Evolutionary conservation across 352 stramenopile genomes (phyloP).

Genomic region (Globisporangium cederbergense): DNA sequence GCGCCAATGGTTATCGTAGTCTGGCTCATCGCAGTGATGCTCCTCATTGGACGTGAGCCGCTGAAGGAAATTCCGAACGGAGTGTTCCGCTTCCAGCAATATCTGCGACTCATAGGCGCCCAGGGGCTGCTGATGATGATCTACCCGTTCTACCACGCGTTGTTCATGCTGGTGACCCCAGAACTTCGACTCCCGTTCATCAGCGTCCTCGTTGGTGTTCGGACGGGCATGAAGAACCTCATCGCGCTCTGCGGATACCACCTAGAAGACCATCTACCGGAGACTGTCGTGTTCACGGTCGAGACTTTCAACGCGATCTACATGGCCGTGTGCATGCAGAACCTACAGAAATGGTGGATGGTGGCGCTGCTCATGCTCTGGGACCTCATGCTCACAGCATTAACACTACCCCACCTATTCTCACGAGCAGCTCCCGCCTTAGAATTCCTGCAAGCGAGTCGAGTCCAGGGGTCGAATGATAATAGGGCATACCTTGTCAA

Average conservation of each 20-base stretch:
- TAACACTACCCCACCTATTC: background rate
- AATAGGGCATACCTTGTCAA: background rate
- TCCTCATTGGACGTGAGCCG: background rate
- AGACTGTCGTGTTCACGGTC: constrained; percentile 3
- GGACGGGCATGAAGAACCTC: background rate
- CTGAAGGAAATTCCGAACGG: background rate
- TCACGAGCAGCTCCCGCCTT: background rate
- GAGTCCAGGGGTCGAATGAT: background rate
- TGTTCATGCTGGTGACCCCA: background rate
- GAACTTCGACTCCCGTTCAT: background rate
- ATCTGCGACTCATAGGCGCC: background rate
- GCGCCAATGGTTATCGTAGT: background rate
- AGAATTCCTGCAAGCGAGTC: background rate
- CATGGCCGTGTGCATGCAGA: background rate
- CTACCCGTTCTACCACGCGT: background rate
- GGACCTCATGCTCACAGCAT: background rate
- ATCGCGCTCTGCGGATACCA: background rate
- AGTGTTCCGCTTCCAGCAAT: constrained; percentile 2
- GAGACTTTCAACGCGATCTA: constrained; percentile 2
- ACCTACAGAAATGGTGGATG: background rate
- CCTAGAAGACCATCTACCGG: background rate
- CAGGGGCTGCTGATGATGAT: background rate
- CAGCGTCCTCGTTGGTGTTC: background rate
- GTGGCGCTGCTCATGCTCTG: background rate
- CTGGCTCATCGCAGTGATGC: background rate